Conservation (phyloP, 2,329 filamentous ascomycete species). For the Fusarium armeniacum region DNA sequence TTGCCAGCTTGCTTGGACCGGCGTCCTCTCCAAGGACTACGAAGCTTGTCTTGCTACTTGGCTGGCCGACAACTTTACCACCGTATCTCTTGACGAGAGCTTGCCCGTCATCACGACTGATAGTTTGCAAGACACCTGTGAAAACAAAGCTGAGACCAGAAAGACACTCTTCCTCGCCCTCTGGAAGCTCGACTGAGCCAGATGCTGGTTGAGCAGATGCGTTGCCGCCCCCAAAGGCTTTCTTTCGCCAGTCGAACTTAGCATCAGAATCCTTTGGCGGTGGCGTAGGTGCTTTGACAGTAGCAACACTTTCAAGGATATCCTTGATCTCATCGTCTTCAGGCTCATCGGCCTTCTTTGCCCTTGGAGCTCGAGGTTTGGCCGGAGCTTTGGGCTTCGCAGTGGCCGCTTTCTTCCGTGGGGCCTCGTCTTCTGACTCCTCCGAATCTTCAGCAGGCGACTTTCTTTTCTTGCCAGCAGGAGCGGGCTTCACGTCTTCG, state of each 20-base stretch:
- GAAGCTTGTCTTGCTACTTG: slow-evolving; percentile 94
- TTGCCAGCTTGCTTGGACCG: slow-evolving; percentile 91
- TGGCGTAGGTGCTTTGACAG: slow-evolving; percentile 85
- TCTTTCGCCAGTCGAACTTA: slow-evolving; percentile 86
- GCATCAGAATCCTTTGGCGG: slow-evolving; percentile 76
- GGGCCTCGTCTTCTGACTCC: slow-evolving; percentile 70
- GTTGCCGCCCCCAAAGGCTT: slow-evolving; percentile 69
- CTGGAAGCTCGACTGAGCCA: slow-evolving; percentile 79
- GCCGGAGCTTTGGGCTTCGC: slow-evolving; percentile 71
- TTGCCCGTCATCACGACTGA: slow-evolving; percentile 88
- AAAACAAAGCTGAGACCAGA: slow-evolving; percentile 94
- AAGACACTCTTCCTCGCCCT: slow-evolving; percentile 89
- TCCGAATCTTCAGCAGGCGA: slow-evolving; percentile 68
- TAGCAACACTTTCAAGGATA: slow-evolving; percentile 90
- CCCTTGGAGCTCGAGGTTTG: slow-evolving; percentile 69
- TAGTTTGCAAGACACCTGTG: slow-evolving; percentile 84
- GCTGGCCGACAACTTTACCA: slow-evolving; percentile 86
- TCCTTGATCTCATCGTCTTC: slow-evolving; percentile 81
- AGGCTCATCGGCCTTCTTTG: slow-evolving; percentile 74
- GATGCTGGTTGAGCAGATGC: slow-evolving; percentile 72
- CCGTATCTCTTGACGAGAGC: slow-evolving; percentile 92
- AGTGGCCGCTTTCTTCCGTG: slow-evolving; percentile 70
- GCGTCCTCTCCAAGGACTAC: slow-evolving; percentile 93
- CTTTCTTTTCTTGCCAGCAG: slow-evolving; percentile 69
- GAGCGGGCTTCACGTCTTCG: slow-evolving; percentile 51